Percentiles rank a stretch among this genome's conserved stretches.
These are phyloP conservation scores for Mortierella antarctica DNA, from an alignment of 192 early-diverging fungal species.

Conservation along the genomic window DNA sequence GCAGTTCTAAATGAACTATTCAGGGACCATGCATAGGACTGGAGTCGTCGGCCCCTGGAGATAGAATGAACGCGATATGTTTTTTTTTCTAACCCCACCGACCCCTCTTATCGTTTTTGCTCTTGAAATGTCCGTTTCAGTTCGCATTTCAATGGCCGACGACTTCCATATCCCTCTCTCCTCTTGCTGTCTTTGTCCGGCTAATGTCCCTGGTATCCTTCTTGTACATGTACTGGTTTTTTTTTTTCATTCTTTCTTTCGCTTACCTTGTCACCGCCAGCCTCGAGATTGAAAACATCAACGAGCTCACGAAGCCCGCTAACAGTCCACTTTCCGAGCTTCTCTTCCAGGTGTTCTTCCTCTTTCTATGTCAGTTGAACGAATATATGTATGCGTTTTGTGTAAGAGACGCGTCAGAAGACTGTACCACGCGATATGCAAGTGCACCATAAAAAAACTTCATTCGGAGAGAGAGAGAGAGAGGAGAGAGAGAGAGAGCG, in stretches of 20 bases:
- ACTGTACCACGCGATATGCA: background rate
- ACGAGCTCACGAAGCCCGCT: constrained; percentile 45
- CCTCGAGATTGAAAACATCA: constrained; percentile 50
- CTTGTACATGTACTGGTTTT: background rate
- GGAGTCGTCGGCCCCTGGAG: background rate
- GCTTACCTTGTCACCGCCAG: constrained; percentile 49
- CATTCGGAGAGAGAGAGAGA: constrained; percentile 1
- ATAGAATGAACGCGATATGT: background rate
- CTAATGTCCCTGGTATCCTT: no score
- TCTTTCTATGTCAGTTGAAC: constrained; percentile 29
- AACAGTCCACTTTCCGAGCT: constrained; percentile 52
- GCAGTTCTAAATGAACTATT: no score
- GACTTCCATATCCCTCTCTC: no score
- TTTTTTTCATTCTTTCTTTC: background rate
- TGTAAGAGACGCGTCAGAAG: background rate
- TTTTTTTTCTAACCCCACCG: no score
- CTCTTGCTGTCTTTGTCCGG: no score
- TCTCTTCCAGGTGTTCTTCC: constrained; percentile 41
- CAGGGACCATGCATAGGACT: no score
- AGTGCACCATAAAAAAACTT: background rate
- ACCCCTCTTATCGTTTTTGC: no score
- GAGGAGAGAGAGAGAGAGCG: background rate
- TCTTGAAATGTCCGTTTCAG: no score
- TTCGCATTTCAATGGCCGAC: no score
- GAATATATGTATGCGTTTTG: background rate